phyloP scores from a whole-genome alignment of 2,329 filamentous ascomycete genomes.

The Colletotrichum orbiculare region DNA sequence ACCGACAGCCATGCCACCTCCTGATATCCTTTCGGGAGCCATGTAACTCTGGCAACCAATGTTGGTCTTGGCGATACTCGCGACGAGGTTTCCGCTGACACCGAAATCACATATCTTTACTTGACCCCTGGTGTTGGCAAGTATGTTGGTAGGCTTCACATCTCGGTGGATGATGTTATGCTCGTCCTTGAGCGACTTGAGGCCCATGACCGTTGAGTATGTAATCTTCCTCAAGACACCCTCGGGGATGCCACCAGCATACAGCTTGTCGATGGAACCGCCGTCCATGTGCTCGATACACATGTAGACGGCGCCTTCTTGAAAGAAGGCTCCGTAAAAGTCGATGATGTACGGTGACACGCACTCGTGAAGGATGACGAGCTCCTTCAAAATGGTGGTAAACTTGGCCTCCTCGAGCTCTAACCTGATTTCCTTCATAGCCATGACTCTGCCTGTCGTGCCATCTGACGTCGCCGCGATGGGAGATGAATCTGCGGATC shows the following conservation, averaged over 20 bases:
- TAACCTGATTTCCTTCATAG: slow-evolving; percentile 98
- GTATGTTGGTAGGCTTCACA: slow-evolving; percentile 98
- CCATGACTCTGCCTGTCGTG: slow-evolving; percentile 86
- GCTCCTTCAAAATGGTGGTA: slow-evolving; percentile 95
- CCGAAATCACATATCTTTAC: slow-evolving; percentile 99
- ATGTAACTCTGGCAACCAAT: slow-evolving; percentile 99
- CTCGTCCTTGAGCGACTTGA: slow-evolving; percentile 94
- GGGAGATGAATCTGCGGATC: slow-evolving; percentile 42
- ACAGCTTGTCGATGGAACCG: slow-evolving; percentile 96
- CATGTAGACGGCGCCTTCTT: slow-evolving; percentile 98
- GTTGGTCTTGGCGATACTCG: slow-evolving; percentile 97
- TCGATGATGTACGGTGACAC: slow-evolving; percentile 97
- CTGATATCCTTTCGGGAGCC: slow-evolving; percentile 95
- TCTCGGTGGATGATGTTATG: slow-evolving; percentile 99
- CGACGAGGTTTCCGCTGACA: slow-evolving; percentile 94
- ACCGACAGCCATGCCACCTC: slow-evolving; percentile 80
- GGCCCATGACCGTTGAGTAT: slow-evolving; percentile 86
- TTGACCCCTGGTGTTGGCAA: slow-evolving; percentile 89
- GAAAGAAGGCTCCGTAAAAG: slow-evolving; percentile 98
- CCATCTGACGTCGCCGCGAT: slow-evolving; percentile 43
- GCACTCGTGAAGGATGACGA: slow-evolving; percentile 95
- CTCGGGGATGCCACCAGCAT: slow-evolving; percentile 90
- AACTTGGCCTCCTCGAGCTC: slow-evolving; percentile 98
- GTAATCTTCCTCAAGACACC: slow-evolving; percentile 90
- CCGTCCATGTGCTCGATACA: slow-evolving; percentile 99